Conservation (phyloP, 306 rosid species). For the Casuarina glauca region DNA sequence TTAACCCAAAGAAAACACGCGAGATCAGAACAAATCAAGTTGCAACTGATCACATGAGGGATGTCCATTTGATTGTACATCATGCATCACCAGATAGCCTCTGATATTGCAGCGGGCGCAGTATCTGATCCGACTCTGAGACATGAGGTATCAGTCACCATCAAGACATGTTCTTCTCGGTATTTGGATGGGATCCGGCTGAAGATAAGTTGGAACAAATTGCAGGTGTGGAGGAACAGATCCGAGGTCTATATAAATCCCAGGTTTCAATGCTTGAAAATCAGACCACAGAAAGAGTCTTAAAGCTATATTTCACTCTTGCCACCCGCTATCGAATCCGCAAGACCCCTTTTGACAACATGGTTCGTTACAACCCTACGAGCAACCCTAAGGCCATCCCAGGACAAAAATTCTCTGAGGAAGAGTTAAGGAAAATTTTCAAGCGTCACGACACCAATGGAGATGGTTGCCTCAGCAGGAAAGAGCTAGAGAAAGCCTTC, state of each 20-base stretch:
- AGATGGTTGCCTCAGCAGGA: conserved; percentile 27
- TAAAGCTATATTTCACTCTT: not conserved
- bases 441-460: not conserved
- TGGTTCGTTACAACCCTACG: not conserved
- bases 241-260: not conserved
- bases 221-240: too few relatives aligned
- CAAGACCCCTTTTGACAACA: not conserved
- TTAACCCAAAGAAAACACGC: too few relatives aligned
- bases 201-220: not conserved
- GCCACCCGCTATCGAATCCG: not conserved
- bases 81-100: too few relatives aligned
- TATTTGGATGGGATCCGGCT: not conserved
- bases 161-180: too few relatives aligned
- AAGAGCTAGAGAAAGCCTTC: conserved; percentile 14
- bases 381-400: not conserved
- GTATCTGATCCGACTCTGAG: too few relatives aligned
- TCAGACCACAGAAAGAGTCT: not conserved
- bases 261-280: not conserved
- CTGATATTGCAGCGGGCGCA: too few relatives aligned
- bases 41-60: too few relatives aligned
- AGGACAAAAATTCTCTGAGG: not conserved
- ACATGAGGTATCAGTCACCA: too few relatives aligned
- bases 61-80: too few relatives aligned
- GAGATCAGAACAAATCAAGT: too few relatives aligned
- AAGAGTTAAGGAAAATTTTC: not conserved